A percentile compares a stretch with the other conserved stretches of the same genome.
Conservation (phyloP, 257 asterid genomes). For the Ocimum tenuiflorum region DNA sequence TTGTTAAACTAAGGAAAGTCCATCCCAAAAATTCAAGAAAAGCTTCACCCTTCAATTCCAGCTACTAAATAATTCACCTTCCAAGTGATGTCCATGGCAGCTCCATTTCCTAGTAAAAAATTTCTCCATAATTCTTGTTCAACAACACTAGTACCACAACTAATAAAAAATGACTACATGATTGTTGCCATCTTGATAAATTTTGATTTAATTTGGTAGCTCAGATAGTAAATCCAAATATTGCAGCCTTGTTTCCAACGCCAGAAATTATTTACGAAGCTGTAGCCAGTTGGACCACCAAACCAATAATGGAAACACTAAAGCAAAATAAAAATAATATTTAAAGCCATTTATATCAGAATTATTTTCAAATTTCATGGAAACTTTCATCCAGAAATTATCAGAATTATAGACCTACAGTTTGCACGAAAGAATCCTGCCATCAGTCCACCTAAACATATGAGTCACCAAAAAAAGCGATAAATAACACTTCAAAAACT, state of each 20-base stretch:
- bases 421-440: conserved; percentile 3
- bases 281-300: conserved; percentile 21
- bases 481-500: not conserved
- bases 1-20: not conserved
- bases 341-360: not conserved
- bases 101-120: not conserved
- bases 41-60: conserved; percentile 3
- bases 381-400: not conserved
- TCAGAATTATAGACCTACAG: not conserved
- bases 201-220: not conserved
- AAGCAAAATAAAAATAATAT: not conserved
- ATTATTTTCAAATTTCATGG: not conserved
- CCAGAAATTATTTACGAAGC: not conserved
- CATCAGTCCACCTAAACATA: not conserved
- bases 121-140: not conserved
- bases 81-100: not conserved
- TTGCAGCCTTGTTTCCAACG: not conserved
- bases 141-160: not conserved
- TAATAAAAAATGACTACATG: not conserved
- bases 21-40: not conserved
- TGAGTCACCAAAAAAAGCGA: not conserved
- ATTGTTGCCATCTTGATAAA: not conserved
- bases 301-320: conserved; percentile 14
- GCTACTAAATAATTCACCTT: not conserved
- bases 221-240: not conserved